A percentile compares a stretch with the other conserved stretches of the same genome.
These are phyloP conservation scores for Helminthosporium solani DNA, from an alignment of 2,329 filamentous ascomycete genomes.

Conservation along the genomic window DNA sequence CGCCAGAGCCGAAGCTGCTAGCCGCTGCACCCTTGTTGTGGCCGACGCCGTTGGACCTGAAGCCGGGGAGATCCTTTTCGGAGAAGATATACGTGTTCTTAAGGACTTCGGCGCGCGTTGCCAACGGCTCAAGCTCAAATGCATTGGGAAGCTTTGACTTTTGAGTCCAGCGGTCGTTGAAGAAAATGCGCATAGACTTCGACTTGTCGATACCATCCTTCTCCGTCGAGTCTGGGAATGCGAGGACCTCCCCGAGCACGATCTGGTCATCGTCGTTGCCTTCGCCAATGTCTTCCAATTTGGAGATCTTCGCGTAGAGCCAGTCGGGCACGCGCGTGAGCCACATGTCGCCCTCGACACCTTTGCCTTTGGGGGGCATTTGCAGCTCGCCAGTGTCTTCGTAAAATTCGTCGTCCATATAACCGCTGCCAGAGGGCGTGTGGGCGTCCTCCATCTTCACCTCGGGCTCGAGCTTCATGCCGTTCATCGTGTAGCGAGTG, in stretches of 20 bases:
- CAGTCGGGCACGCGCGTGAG: conserved; percentile 43
- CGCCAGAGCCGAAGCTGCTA: conserved; percentile 17
- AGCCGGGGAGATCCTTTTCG: conserved; percentile 87
- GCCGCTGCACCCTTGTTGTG: conserved; percentile 23
- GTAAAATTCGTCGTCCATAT: conserved; percentile 46
- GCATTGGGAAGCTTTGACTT: conserved; percentile 82
- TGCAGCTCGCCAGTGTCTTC: conserved; percentile 48
- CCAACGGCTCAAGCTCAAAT: conserved; percentile 71
- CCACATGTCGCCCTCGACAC: conserved; percentile 35
- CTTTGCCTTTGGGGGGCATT: conserved; percentile 30
- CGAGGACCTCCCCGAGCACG: conserved; percentile 38
- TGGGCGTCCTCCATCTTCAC: conserved; percentile 39
- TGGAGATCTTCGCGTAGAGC: conserved; percentile 40
- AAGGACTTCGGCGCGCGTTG: conserved; percentile 57
- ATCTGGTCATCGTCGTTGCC: conserved; percentile 43
- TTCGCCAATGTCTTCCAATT: conserved; percentile 38
- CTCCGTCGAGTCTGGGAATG: conserved; percentile 21
- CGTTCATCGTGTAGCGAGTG: conserved; percentile 34
- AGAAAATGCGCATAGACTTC: conserved; percentile 63
- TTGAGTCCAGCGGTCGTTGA: conserved; percentile 62
- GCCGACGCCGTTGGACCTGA: conserved; percentile 47
- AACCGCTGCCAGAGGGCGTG: conserved; percentile 29
- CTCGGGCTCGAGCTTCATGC: conserved; percentile 43
- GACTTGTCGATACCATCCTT: conserved; percentile 30
- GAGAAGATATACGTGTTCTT: conserved; percentile 90